Evolutionary conservation across 257 asterid genomes (phyloP).

Genomic region (Solanum piurae): DNA sequence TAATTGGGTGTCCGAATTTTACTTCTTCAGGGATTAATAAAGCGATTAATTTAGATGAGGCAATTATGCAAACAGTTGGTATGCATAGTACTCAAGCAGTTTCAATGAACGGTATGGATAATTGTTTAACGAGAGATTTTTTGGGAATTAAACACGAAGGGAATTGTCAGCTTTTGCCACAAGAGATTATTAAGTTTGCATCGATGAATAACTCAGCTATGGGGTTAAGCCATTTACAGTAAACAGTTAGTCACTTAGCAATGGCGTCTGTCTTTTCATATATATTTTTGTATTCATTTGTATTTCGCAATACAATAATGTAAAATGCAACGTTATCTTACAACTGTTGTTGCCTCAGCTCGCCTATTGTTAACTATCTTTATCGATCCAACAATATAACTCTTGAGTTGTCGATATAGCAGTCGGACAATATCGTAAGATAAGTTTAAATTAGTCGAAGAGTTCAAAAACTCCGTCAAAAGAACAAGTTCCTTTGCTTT

Average conservation of each 20-base stretch:
- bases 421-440: too few relatives aligned
- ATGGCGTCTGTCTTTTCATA: background rate
- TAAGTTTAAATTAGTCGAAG: too few relatives aligned
- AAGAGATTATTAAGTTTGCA: conserved; percentile 64
- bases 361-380: background rate
- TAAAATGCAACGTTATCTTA: background rate
- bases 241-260: conserved; percentile 24
- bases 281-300: background rate
- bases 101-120: background rate
- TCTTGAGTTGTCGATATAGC: background rate
- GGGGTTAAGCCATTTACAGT: conserved; percentile 61
- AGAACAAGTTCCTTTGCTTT: background rate
- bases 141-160: conserved; percentile 65
- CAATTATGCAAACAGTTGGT: background rate
- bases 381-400: background rate
- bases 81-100: background rate
- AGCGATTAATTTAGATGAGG: background rate
- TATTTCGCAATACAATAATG: background rate
- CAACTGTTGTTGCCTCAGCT: background rate
- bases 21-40: background rate
- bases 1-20: background rate
- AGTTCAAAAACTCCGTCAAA: too few relatives aligned
- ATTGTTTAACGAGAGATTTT: conserved; percentile 67
- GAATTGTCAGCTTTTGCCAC: conserved; percentile 45
- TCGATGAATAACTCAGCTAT: conserved; percentile 53